Evolutionary conservation across 192 early-diverging fungal species (phyloP).

Genomic region (Rhizoclosmatium sp.): DNA sequence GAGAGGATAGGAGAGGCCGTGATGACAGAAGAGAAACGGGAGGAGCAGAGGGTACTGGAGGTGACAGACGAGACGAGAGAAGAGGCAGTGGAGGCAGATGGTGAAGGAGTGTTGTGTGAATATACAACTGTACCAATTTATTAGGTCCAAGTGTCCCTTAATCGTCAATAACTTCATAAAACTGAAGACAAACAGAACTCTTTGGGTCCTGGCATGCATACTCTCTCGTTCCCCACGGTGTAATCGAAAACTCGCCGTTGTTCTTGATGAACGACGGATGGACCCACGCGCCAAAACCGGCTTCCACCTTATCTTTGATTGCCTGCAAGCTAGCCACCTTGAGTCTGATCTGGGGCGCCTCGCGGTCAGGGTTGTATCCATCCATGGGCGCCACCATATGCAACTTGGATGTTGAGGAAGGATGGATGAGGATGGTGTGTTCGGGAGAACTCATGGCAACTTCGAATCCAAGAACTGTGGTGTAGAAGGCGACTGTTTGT

Average conservation of each 20-base stretch:
- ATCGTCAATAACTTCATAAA: neutral
- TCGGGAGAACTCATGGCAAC: neutral
- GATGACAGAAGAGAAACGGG: neutral
- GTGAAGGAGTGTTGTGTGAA: neutral
- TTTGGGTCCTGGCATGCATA: constrained; percentile 16
- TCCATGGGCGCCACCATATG: neutral
- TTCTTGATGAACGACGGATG: constrained; percentile 2
- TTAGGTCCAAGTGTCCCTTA: neutral
- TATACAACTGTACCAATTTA: neutral
- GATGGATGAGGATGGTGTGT: constrained; percentile 12
- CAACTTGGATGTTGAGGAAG: neutral
- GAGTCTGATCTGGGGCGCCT: constrained; percentile 4
- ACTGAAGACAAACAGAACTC: neutral
- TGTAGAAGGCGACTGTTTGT: neutral
- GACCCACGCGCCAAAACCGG: constrained; percentile 7
- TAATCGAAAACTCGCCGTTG: neutral
- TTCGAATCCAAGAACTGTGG: neutral
- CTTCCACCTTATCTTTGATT: neutral
- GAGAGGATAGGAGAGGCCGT: neutral
- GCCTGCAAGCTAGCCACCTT: neutral
- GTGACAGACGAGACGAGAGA: too few relatives aligned
- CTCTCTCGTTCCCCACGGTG: constrained; percentile 19
- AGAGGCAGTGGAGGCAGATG: neutral
- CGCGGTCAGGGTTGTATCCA: neutral
- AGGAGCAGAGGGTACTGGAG: too few relatives aligned